phyloP scores from a whole-genome alignment of 805 yeast species.

The Kuraishia borneana region DNA sequence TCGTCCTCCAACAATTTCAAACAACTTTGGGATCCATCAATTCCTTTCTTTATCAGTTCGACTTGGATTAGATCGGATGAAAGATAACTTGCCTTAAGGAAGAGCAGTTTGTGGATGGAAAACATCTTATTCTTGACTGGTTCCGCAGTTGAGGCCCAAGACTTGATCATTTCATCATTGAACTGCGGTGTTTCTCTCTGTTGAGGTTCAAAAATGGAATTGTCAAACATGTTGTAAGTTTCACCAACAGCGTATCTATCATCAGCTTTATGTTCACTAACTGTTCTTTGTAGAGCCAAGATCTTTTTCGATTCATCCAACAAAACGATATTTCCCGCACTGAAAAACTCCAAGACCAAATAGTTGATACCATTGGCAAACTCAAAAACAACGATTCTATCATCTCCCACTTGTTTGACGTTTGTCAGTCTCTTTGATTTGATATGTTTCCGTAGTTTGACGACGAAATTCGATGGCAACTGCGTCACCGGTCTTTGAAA shows the following conservation, averaged over 20 bases:
- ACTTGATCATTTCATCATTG: slow-evolving; percentile 14
- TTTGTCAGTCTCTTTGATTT: slow-evolving; percentile 68
- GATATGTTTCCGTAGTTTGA: slow-evolving; percentile 78
- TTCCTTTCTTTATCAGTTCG: slow-evolving; percentile 29
- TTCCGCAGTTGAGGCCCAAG: slow-evolving; percentile 12
- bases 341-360: slow-evolving; percentile 81
- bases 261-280: slow-evolving; percentile 57
- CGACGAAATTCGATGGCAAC: slow-evolving; percentile 76
- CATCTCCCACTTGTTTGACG: slow-evolving; percentile 65
- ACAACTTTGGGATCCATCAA: slow-evolving; percentile 32
- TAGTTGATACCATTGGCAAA: slow-evolving; percentile 76
- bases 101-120: slow-evolving; percentile 61
- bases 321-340: slow-evolving; percentile 85
- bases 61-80: slow-evolving; percentile 72
- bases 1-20: slow-evolving; percentile 17
- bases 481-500: slow-evolving; percentile 74
- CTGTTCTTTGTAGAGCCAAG: slow-evolving; percentile 66
- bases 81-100: slow-evolving; percentile 58
- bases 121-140: slow-evolving; percentile 32
- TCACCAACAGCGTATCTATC: slow-evolving; percentile 68
- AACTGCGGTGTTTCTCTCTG: slow-evolving; percentile 5
- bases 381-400: slow-evolving; percentile 72
- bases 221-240: slow-evolving; percentile 50
- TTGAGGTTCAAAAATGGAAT: slow-evolving; percentile 25
- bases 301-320: slow-evolving; percentile 62